Evolutionary conservation across 2,329 filamentous ascomycete species (phyloP).

Genomic region (Davidsoniella eucalypti): DNA sequence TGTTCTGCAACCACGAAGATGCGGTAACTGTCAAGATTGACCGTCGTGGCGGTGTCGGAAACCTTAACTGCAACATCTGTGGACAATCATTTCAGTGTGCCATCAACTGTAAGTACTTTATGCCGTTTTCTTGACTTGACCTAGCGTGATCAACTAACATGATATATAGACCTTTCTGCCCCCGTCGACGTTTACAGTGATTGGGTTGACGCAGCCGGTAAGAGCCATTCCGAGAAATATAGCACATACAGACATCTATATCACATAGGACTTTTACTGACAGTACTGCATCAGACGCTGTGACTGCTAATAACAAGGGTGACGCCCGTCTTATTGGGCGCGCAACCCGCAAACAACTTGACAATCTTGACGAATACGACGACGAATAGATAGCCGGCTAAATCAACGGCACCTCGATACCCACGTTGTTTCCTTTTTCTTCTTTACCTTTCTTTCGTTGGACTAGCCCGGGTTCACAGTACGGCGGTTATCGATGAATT

Average conservation of each 20-base stretch:
- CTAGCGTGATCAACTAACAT: neutral
- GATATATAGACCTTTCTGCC: slow-evolving; percentile 57
- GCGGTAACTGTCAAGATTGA: slow-evolving; percentile 83
- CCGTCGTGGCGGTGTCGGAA: slow-evolving; percentile 77
- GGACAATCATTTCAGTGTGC: slow-evolving; percentile 84
- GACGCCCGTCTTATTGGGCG: slow-evolving; percentile 10
- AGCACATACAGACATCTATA: neutral
- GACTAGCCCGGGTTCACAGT: slow-evolving; percentile 1
- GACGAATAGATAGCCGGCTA: slow-evolving; percentile 1
- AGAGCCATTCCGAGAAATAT: slow-evolving; percentile 13
- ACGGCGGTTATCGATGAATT: slow-evolving; percentile 3
- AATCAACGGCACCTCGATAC: neutral
- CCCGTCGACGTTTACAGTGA: slow-evolving; percentile 93
- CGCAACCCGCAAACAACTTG: slow-evolving; percentile 8
- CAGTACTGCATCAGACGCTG: slow-evolving; percentile 1
- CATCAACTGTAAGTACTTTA: slow-evolving; percentile 61
- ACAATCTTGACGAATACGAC: slow-evolving; percentile 9
- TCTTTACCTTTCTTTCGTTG: neutral
- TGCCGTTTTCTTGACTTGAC: neutral
- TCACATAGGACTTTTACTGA: neutral
- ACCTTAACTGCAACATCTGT: slow-evolving; percentile 80
- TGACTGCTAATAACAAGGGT: slow-evolving; percentile 7
- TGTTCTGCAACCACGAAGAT: slow-evolving; percentile 97
- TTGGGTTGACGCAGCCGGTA: slow-evolving; percentile 79
- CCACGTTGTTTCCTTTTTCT: neutral